phyloP scores from a whole-genome alignment of 768 basidiomycete genomes.

The Mrakia blollopis region DNA sequence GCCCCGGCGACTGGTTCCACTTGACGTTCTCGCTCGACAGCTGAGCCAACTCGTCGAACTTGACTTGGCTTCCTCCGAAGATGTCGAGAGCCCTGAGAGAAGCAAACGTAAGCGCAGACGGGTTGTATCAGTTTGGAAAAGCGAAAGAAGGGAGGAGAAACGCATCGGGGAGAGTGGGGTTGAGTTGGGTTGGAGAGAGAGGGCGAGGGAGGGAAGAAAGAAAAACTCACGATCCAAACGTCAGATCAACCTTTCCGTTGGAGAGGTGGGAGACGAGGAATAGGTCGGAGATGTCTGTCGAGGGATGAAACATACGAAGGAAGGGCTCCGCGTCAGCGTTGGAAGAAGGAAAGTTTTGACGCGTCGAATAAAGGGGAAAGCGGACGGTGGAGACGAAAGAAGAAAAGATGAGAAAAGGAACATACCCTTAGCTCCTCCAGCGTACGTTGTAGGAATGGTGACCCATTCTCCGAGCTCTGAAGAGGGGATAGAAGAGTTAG shows the following conservation, averaged over 20 bases:
- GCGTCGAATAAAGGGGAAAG: background rate
- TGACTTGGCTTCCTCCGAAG: slow-evolving; percentile 49
- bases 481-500: background rate
- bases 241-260: slow-evolving; percentile 75
- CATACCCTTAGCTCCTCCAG: slow-evolving; percentile 88
- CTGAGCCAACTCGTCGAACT: slow-evolving; percentile 48
- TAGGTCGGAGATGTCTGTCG: slow-evolving; percentile 70
- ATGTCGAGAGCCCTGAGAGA: slow-evolving; percentile 48
- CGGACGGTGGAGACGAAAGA: background rate
- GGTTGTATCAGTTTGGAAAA: background rate
- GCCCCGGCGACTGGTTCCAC: slow-evolving; percentile 1
- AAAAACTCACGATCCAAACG: slow-evolving; percentile 65
- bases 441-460: slow-evolving; percentile 86
- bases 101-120: background rate
- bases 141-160: background rate
- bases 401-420: too few relatives aligned
- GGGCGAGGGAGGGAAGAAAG: background rate
- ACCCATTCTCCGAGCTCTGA: slow-evolving; percentile 88
- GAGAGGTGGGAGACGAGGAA: slow-evolving; percentile 74
- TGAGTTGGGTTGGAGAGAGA: background rate
- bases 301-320: too few relatives aligned
- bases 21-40: slow-evolving; percentile 39
- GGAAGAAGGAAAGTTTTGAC: background rate
- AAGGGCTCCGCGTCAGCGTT: too few relatives aligned
- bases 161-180: background rate